Base-by-base conservation (phyloP, 2,329 filamentous ascomycete species). In the Ophiostoma ips region DNA sequence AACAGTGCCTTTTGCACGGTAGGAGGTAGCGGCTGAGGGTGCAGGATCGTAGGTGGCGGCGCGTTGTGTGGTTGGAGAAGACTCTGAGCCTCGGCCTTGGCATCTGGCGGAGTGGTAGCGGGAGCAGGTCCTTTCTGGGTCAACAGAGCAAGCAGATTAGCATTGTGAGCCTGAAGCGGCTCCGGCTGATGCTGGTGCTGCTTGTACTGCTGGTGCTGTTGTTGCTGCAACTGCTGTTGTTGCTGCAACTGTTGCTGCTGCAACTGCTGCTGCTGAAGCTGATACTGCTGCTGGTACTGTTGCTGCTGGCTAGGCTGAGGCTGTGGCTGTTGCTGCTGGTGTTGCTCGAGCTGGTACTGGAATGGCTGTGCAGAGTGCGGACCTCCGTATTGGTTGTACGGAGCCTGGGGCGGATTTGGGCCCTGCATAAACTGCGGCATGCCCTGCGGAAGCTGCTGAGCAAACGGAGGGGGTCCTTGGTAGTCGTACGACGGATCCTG, bases 1-100 rank as follows among this genome's bases (percentile, higher is more conserved):
- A 77, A 71, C 50, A 75, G 63, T 7, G 70, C 68, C 53, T 71
- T 70, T 52, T 78, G 75, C 1, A 76, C 72, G 44, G 77, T 73
- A 7, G 73, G 75, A 28, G 75, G 75, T 11, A 75, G 60, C 10
- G 74, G 71, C 49, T 76, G 73, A 1, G 72, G 72, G 49, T 70
- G 67, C 11, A 68, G 52, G 7, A 66, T 19, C 1, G 47, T 30
- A 11, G 46, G 49, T 36, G 43, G 31, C n/a, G 46, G 47, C 8
- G 40, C 38, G 24, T 24, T 50, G 9, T 31, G 43, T 12, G 30
- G 3, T 21, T 45, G 43, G 10, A 31, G 43, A 10, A 34, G 11
- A 4, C 12, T 13, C 30, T 45, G 43, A n/a, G 19, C 24, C 34
- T 35, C 31, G 5, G 30, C 43, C 18, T 16, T 16, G 37, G 18